Evolutionary conservation across 257 asterid species (phyloP).

Genomic region (Capsicum pubescens): DNA sequence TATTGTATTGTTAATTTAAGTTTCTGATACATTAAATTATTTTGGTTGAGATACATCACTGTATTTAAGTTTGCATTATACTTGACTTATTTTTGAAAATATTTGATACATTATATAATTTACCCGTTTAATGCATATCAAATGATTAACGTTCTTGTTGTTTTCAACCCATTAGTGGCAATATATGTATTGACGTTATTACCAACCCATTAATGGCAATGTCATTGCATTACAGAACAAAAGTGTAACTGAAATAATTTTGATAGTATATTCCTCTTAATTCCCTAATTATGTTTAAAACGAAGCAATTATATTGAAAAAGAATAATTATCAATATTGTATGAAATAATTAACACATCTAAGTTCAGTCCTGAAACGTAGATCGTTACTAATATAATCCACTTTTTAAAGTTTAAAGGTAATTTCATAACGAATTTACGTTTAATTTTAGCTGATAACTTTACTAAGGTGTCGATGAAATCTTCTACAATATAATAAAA

Average conservation of each 20-base stretch:
- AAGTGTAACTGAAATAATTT: not conserved
- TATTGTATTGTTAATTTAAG: too few species aligned
- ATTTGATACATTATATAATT: too few species aligned
- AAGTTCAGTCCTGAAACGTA: not conserved
- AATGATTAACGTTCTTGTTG: not conserved
- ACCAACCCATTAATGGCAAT: not conserved
- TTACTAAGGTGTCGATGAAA: too few species aligned
- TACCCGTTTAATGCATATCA: not conserved
- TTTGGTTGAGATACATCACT: too few species aligned
- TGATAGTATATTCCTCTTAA: not conserved
- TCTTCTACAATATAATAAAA: too few species aligned
- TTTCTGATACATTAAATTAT: too few species aligned
- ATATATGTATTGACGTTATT: not conserved
- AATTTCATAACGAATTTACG: too few species aligned
- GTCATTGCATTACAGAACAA: not conserved
- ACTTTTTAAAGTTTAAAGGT: not conserved
- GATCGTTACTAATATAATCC: not conserved
- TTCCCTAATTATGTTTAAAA: not conserved
- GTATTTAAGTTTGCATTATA: too few species aligned
- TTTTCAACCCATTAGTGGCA: not conserved
- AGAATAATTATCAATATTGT: not conserved
- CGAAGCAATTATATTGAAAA: not conserved
- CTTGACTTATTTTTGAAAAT: too few species aligned
- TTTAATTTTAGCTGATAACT: too few species aligned
- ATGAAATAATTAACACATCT: not conserved